Percentiles rank a stretch among this genome's conserved stretches.
phyloP scores from a whole-genome alignment of 169 alveolate species.

The Besnoitia besnoiti region DNA sequence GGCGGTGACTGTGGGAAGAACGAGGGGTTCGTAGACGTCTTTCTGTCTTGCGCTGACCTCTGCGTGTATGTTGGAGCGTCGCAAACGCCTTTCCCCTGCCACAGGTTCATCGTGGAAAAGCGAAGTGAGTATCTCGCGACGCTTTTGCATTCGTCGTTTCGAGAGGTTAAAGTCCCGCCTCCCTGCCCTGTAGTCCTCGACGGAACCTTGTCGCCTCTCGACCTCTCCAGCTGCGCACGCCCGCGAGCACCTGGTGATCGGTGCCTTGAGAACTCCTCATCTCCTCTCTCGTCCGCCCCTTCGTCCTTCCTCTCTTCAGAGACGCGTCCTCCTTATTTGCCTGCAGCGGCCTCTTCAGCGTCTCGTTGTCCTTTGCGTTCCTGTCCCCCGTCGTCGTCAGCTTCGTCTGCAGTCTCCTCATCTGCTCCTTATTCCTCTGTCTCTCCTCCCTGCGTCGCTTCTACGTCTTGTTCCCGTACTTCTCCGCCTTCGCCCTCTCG shows the following conservation, averaged over 20 bases:
- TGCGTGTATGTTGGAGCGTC: not conserved
- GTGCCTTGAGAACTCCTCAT: not conserved
- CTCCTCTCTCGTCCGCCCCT: not conserved
- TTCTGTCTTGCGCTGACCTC: not conserved
- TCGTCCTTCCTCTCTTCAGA: no score
- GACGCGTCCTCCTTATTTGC: no score
- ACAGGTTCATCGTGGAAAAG: constrained; percentile 17
- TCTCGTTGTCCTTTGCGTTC: not conserved
- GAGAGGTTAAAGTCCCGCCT: not conserved
- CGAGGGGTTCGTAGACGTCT: not conserved
- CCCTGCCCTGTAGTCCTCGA: not conserved
- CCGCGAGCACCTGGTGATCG: no score
- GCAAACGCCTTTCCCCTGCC: constrained; percentile 23
- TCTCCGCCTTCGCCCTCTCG: not conserved
- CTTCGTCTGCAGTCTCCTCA: not conserved
- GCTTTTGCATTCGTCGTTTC: not conserved
- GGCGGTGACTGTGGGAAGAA: not conserved
- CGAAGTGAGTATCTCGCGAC: constrained; percentile 25
- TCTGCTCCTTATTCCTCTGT: not conserved
- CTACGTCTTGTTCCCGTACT: not conserved
- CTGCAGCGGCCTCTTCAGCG: constrained; percentile 2
- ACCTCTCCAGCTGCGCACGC: no score
- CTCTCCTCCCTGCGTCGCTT: not conserved
- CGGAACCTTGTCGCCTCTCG: not conserved
- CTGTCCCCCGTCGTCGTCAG: not conserved